Evolutionary conservation across 2,329 filamentous ascomycete species (phyloP), one percentile per base, ranked within the genome.

Genomic region (Tympanopsis confertula): DNA sequence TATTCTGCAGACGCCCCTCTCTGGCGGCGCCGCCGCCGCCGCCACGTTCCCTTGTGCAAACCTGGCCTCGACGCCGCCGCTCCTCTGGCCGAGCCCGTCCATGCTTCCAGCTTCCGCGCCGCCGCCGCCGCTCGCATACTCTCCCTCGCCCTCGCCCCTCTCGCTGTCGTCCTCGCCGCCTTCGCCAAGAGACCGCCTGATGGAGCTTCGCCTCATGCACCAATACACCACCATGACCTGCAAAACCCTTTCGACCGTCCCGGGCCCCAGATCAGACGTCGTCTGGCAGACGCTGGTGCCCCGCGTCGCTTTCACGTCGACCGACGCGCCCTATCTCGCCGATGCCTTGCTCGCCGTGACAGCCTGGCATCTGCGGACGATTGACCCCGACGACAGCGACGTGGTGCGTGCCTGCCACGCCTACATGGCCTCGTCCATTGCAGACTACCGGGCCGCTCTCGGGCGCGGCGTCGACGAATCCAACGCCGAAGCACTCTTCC

Each of bases 261-360:
- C 66, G 41, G 68, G 66, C 3, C 63, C 68, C 0, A 53, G 62
- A 7, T 66, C 68, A 35, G 65, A 72, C 40, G 62, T 66, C 29
- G 69, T 79, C 35, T 82, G 77, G 76, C 65, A 69, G 44, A 63
- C 68, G 22, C 68, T 65, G 3, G 70, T 82, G 14, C 77, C 77
- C 4, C 63, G 66, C 38, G 61, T 81, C 43, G 77, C 77, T 36
- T 80, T 81, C 45, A 60, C 61, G 22, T 26, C 22, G 22, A n/a
- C n/a, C 12, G 70, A 71, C 35, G 68, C 67, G 28, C 63, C 65
- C 32, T 78, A 76, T 46, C 61, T 80, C 2, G 69, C 74, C 39
- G 77, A 82, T 45, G 74, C 74, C 14, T 69, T 82, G 24, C 62
- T 82, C 24, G 77, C 76, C 37, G 69, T 82, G 3, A 70, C 77